A percentile compares a stretch with the other conserved stretches of the same genome.
Conservation (phyloP, 495 filamentous ascomycete species). For the Talaromyces borbonicus region DNA sequence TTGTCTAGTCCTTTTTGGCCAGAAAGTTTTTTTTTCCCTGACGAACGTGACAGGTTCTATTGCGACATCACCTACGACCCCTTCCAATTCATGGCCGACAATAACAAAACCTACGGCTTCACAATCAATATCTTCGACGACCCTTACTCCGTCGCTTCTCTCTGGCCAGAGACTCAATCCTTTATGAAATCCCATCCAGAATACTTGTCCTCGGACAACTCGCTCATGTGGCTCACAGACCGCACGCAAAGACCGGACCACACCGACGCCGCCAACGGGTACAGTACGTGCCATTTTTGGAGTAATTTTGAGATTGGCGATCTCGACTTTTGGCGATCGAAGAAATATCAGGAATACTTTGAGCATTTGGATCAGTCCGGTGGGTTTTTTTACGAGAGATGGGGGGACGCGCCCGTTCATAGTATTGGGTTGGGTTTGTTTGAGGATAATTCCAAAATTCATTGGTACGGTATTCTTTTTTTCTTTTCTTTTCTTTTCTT, state of each 20-base stretch:
- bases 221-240: conserved; percentile 80
- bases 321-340: conserved; percentile 86
- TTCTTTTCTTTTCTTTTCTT: conserved; percentile 8
- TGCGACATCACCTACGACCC: conserved; percentile 98
- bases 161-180: conserved; percentile 89
- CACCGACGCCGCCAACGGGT: conserved; percentile 70
- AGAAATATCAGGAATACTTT: conserved; percentile 91
- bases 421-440: conserved; percentile 91
- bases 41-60: conserved; percentile 69
- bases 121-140: conserved; percentile 96
- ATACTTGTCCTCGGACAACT: conserved; percentile 71
- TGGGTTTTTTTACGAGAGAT: conserved; percentile 89
- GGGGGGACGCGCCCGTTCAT: conserved; percentile 90
- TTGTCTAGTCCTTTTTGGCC: not conserved
- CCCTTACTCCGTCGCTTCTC: conserved; percentile 67
- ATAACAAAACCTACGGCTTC: conserved; percentile 98
- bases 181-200: conserved; percentile 81
- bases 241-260: conserved; percentile 66
- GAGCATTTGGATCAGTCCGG: conserved; percentile 84
- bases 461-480: conserved; percentile 59
- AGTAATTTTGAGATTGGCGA: conserved; percentile 98
- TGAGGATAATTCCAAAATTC: conserved; percentile 79
- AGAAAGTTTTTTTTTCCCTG: too few relatives aligned
- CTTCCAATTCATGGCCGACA: conserved; percentile 94
- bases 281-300: conserved; percentile 99